Evolutionary conservation across 1,139 yeast genomes (phyloP).

Genomic region (Kodamaea derodonti): DNA sequence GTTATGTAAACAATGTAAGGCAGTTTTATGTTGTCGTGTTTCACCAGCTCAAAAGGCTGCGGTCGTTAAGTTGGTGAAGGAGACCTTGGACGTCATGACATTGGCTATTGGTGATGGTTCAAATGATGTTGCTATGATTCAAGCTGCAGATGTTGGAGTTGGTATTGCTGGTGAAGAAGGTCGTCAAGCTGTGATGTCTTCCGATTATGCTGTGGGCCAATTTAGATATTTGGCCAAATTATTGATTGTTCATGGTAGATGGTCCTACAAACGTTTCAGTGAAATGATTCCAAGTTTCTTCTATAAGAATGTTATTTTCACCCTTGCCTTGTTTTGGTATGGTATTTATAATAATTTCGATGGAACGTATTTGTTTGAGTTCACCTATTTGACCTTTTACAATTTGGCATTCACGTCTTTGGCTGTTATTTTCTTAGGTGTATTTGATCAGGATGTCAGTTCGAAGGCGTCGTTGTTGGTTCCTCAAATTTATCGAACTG

Average conservation of each 20-base stretch:
- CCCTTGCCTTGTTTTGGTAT: constrained; percentile 88
- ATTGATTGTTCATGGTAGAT: constrained; percentile 87
- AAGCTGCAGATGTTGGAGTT: constrained; percentile 95
- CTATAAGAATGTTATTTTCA: constrained; percentile 86
- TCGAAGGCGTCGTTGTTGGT: constrained; percentile 77
- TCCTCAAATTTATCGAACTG: constrained; percentile 87
- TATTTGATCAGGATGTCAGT: constrained; percentile 89
- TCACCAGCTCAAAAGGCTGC: constrained; percentile 97
- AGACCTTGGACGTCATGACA: constrained; percentile 79
- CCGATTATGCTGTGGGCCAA: constrained; percentile 96
- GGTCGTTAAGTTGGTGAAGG: constrained; percentile 81
- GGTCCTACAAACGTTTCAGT: constrained; percentile 88
- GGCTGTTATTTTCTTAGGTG: constrained; percentile 87
- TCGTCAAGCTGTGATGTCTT: constrained; percentile 95
- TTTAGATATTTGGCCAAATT: constrained; percentile 79
- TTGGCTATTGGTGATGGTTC: constrained; percentile 98
- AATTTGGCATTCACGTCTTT: constrained; percentile 92
- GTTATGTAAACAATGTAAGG: constrained; percentile 88
- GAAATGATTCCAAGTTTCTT: constrained; percentile 95
- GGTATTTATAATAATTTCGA: constrained; percentile 84
- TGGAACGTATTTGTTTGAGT: constrained; percentile 88
- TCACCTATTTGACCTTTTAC: constrained; percentile 87
- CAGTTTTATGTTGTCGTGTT: constrained; percentile 93
- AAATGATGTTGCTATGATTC: constrained; percentile 98
- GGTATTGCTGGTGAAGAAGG: constrained; percentile 99